phyloP scores from a whole-genome alignment of 768 basidiomycete species.

The Cystofilobasidium macerans region DNA sequence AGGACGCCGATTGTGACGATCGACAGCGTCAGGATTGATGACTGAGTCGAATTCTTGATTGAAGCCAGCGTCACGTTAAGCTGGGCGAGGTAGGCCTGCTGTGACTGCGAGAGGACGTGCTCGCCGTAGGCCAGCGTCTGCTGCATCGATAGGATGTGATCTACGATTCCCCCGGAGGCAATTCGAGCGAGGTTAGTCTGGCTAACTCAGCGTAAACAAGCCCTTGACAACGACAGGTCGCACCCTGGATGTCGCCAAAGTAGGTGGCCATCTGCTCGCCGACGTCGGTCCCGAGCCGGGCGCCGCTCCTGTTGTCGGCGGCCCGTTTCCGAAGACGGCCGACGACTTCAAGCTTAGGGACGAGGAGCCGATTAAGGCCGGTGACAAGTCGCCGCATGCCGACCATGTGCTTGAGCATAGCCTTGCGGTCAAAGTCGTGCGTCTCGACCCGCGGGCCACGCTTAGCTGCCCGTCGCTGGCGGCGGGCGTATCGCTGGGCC shows the following conservation, averaged over 20 bases:
- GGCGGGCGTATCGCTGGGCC: slow-evolving; percentile 27
- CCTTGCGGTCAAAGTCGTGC: slow-evolving; percentile 30
- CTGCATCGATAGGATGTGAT: slow-evolving; percentile 81
- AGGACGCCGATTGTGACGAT: slow-evolving; percentile 57
- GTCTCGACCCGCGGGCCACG: slow-evolving; percentile 15
- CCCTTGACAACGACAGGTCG: slow-evolving; percentile 24
- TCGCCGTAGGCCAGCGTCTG: slow-evolving; percentile 77
- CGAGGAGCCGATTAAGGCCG: slow-evolving; percentile 60
- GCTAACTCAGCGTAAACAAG: neutral
- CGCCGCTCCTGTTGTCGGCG: slow-evolving; percentile 31
- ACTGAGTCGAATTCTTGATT: slow-evolving; percentile 55
- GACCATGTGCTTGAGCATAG: slow-evolving; percentile 65
- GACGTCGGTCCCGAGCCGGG: slow-evolving; percentile 35
- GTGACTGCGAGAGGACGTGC: slow-evolving; percentile 73
- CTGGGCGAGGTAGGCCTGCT: slow-evolving; percentile 72
- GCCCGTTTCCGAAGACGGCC: slow-evolving; percentile 67
- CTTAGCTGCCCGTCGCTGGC: slow-evolving; percentile 11
- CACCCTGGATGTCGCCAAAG: slow-evolving; percentile 85
- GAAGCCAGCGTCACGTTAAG: slow-evolving; percentile 53
- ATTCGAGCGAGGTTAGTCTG: neutral
- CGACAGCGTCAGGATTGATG: slow-evolving; percentile 55
- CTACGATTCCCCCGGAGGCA: slow-evolving; percentile 39
- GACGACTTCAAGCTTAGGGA: slow-evolving; percentile 71
- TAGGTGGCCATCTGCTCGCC: slow-evolving; percentile 69
- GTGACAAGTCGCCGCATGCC: slow-evolving; percentile 66